phyloP scores from a whole-genome alignment of 75 land plant species.

The Pinus albicaulis region DNA sequence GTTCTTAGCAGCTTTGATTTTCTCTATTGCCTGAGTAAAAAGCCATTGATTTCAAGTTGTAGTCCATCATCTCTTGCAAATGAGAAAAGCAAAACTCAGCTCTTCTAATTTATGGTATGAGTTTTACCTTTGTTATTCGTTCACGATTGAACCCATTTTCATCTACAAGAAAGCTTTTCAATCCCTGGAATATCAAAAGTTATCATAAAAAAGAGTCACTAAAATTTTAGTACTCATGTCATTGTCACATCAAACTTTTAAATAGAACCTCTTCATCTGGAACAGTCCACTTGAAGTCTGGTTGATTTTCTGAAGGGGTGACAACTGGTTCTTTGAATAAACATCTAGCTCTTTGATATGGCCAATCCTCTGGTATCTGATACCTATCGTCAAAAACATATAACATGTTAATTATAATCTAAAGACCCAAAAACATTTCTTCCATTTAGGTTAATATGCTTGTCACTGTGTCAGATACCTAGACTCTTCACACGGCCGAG shows the following conservation, averaged over 20 bases:
- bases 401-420: no score
- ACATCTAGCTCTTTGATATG: slow-evolving; percentile 83
- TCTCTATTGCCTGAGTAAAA: slow-evolving; percentile 82
- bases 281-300: slow-evolving; percentile 77
- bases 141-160: slow-evolving; percentile 96
- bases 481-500: no score
- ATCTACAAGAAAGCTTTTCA: slow-evolving; percentile 78
- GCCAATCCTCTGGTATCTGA: slow-evolving; percentile 90
- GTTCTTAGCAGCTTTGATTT: slow-evolving; percentile 91
- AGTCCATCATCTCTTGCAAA: neutral
- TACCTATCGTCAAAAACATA: no score
- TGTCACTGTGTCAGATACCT: no score
- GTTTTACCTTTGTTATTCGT: slow-evolving; percentile 77
- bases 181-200: slow-evolving; percentile 44
- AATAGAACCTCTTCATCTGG: slow-evolving; percentile 89
- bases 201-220: neutral
- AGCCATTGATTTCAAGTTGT: neutral
- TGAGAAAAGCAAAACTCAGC: neutral
- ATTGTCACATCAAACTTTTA: neutral
- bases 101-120: neutral
- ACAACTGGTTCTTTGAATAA: slow-evolving; percentile 92
- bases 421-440: no score
- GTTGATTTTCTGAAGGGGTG: slow-evolving; percentile 34
- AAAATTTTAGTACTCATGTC: neutral
- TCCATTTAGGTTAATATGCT: no score